phyloP scores from a whole-genome alignment of 2,329 filamentous ascomycete species.

The Pestalotiopsis sp. region DNA sequence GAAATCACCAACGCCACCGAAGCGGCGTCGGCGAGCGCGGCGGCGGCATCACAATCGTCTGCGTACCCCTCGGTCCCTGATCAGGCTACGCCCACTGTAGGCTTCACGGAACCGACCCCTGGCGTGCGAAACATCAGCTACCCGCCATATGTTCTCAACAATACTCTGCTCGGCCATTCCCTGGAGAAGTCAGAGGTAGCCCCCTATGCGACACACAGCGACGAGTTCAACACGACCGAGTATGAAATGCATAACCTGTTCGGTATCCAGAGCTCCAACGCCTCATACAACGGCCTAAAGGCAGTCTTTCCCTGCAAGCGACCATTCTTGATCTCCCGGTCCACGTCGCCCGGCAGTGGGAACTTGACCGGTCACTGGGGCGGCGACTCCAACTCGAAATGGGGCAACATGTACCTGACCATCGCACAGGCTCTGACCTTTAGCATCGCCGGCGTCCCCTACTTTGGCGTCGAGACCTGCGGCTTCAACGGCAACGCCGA shows the following conservation, averaged over 20 bases:
- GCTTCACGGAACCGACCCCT: conserved; percentile 47
- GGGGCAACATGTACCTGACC: conserved; percentile 74
- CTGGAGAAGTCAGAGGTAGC: conserved; percentile 36
- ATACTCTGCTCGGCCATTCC: conserved; percentile 64
- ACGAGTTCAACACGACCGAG: conserved; percentile 62
- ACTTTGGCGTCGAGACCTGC: conserved; percentile 74
- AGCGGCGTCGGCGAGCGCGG: conserved; percentile 58
- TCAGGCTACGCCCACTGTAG: conserved; percentile 57
- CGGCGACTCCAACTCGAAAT: conserved; percentile 73
- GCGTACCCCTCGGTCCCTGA: conserved; percentile 36
- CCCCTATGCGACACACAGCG: conserved; percentile 66
- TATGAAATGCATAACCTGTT: conserved; percentile 86
- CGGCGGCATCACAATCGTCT: conserved; percentile 33
- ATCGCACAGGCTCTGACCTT: conserved; percentile 80
- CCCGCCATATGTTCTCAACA: conserved; percentile 77
- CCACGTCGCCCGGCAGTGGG: conserved; percentile 78
- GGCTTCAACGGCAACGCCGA: conserved; percentile 71
- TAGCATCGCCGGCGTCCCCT: conserved; percentile 73
- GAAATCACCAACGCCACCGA: conserved; percentile 70
- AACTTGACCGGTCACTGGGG: conserved; percentile 80
- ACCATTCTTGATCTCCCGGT: conserved; percentile 85
- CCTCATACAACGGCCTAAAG: conserved; percentile 73
- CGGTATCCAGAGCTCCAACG: conserved; percentile 74
- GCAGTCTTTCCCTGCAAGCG: conserved; percentile 67
- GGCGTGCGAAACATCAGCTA: conserved; percentile 70